Evolutionary conservation across 1,284 basidiomycete genomes (phyloP).

Genomic region (Pseudozyma pruni): DNA sequence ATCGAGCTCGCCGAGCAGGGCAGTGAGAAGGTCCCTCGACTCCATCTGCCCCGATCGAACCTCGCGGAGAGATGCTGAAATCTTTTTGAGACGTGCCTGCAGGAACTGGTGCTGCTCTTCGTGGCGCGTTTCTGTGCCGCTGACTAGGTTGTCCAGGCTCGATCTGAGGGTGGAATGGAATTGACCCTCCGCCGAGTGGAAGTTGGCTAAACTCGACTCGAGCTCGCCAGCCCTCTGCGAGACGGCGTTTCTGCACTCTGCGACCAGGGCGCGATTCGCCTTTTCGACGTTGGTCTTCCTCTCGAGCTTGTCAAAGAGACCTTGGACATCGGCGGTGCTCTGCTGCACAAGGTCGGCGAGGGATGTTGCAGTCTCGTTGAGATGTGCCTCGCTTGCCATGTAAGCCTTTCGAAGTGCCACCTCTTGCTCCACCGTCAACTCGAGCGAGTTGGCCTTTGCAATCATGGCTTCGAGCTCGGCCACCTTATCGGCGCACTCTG

Average conservation of each 20-base stretch:
- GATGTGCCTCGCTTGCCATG: slow-evolving; percentile 77
- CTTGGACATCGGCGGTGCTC: slow-evolving; percentile 78
- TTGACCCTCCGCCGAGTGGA: slow-evolving; percentile 74
- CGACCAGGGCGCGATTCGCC: slow-evolving; percentile 76
- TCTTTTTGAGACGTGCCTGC: slow-evolving; percentile 37
- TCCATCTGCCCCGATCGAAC: slow-evolving; percentile 56
- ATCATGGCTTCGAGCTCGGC: slow-evolving; percentile 52
- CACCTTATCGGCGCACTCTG: slow-evolving; percentile 45
- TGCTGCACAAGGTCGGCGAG: slow-evolving; percentile 77
- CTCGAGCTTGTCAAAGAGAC: slow-evolving; percentile 83
- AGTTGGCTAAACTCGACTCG: slow-evolving; percentile 74
- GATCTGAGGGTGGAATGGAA: slow-evolving; percentile 71
- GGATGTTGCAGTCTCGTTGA: slow-evolving; percentile 78
- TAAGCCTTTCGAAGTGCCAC: slow-evolving; percentile 77
- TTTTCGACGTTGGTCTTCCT: slow-evolving; percentile 78
- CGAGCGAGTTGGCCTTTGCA: slow-evolving; percentile 37
- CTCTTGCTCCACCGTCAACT: slow-evolving; percentile 68
- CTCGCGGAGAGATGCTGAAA: slow-evolving; percentile 26
- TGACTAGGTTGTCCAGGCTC: slow-evolving; percentile 48
- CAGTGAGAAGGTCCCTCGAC: slow-evolving; percentile 72
- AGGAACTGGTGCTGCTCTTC: slow-evolving; percentile 72
- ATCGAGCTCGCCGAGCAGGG: slow-evolving; percentile 75
- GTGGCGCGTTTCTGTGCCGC: slow-evolving; percentile 74
- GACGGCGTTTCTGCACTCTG: slow-evolving; percentile 75
- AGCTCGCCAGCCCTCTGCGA: slow-evolving; percentile 73